Evolutionary conservation across 2,329 filamentous ascomycete genomes (phyloP), one percentile per base, ranked within the genome.

Genomic region (Penicillium sp.): DNA sequence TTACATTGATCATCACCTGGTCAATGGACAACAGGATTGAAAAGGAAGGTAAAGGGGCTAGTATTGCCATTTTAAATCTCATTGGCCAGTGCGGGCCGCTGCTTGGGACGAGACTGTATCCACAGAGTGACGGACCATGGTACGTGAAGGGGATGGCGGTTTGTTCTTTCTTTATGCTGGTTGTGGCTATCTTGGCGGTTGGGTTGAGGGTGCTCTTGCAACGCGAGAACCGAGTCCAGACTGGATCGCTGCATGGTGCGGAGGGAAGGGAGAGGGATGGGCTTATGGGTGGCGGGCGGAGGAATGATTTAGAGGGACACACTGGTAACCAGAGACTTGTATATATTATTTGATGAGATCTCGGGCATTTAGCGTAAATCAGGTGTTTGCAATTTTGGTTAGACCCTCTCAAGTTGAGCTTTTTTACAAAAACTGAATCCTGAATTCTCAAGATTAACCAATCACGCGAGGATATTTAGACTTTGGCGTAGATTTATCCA

Each of bases 1-100:
- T 95, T 52, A 90, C 90, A 0, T 80, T 95, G 29, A 87, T 92
- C 60, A 88, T 96, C 51, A 87, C 89, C 1, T 96, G 91, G 91
- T 89, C 83, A 33, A 83, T 96, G 65, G 95, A 95, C 67, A 96
- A 95, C 70, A 89, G 94, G 67, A 75, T 81, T 48, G 84, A 79
- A 12, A 83, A 86, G 56, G 83, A 82, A 47, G 82, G 84, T 6
- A 87, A 88, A 60, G 89, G 89, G 0, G 84, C 84, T 1, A 89
- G 87, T 1, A 89, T 95, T 64, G 89, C 88, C 1, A 78, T 96
- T 29, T 71, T 96, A 65, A 92, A 96, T 70, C 65, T 90, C 33
- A 80, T 96, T 13, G 92, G 90, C 1, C 90, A 95, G 73, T 86
- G 85, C 58, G 90, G 90, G 0, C 89, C 90, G 2, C 72, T 89